Evolutionary conservation across 2,329 filamentous ascomycete species (phyloP).

Genomic region (Furcasterigmium furcatum): DNA sequence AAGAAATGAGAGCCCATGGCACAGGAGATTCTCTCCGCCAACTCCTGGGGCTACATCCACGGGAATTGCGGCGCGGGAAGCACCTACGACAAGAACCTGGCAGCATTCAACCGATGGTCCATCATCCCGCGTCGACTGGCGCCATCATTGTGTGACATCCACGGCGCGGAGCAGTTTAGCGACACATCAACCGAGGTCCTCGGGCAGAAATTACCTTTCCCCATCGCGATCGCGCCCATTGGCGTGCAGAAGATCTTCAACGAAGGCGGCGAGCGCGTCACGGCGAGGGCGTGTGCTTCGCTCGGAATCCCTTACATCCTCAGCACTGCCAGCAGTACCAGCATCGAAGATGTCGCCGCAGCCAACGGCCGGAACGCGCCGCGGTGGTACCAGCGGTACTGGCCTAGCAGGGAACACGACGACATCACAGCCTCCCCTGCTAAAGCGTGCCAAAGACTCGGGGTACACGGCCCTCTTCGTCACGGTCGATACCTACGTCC

Average conservation of each 20-base stretch:
- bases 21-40: too few species aligned
- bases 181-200: conserved; percentile 50
- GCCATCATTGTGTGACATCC: too few species aligned
- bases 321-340: background rate
- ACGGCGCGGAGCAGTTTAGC: too few species aligned
- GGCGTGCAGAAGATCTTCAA: conserved; percentile 63
- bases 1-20: too few species aligned
- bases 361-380: conserved; percentile 2
- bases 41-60: too few species aligned
- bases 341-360: conserved; percentile 1
- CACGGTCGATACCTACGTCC: conserved; percentile 55
- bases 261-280: conserved; percentile 49
- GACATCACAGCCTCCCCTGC: conserved; percentile 42
- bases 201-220: conserved; percentile 46
- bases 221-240: conserved; percentile 61
- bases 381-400: conserved; percentile 61
- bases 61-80: too few species aligned
- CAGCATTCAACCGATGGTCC: too few species aligned
- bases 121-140: too few species aligned
- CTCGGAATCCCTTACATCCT: conserved; percentile 7
- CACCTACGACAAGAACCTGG: too few species aligned
- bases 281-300: background rate
- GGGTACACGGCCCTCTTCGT: conserved; percentile 52
- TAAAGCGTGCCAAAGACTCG: conserved; percentile 38
- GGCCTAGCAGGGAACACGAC: conserved; percentile 53